phyloP scores from a whole-genome alignment of 2,329 filamentous ascomycete species.

The Curvularia eragrostidis region DNA sequence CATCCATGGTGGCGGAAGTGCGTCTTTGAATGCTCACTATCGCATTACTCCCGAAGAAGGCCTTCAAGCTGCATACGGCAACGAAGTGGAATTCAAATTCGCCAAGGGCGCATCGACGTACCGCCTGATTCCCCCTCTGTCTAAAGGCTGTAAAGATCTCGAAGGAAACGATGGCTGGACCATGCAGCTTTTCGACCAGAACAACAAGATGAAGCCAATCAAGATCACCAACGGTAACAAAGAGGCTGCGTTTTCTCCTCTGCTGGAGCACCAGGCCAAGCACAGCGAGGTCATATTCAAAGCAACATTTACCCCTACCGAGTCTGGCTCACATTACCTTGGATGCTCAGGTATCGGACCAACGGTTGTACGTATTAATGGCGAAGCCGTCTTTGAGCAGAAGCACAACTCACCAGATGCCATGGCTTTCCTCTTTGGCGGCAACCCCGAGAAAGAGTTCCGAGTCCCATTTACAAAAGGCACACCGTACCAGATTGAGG shows the following conservation, averaged over 20 bases:
- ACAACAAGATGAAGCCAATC: constrained; percentile 31
- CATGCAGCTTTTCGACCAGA: constrained; percentile 36
- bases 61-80: constrained; percentile 34
- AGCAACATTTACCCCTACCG: constrained; percentile 32
- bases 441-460: constrained; percentile 69
- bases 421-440: constrained; percentile 69
- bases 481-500: constrained; percentile 64
- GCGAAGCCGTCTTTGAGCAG: constrained; percentile 39
- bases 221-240: constrained; percentile 33
- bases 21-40: constrained; percentile 37
- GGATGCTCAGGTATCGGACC: constrained; percentile 46
- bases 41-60: constrained; percentile 38
- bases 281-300: constrained; percentile 35
- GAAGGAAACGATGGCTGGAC: constrained; percentile 45
- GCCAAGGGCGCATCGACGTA: constrained; percentile 46
- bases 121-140: constrained; percentile 42
- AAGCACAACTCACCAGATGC: constrained; percentile 63
- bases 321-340: constrained; percentile 42
- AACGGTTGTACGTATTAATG: constrained; percentile 38
- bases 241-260: constrained; percentile 36
- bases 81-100: constrained; percentile 42
- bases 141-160: constrained; percentile 33
- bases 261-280: constrained; percentile 33
- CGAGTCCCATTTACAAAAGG: constrained; percentile 64
- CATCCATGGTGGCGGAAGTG: constrained; percentile 47